A percentile compares a stretch with the other conserved stretches of the same genome.
Conservation (phyloP, 2,329 filamentous ascomycete species). For the Ceratocystis papillata region DNA sequence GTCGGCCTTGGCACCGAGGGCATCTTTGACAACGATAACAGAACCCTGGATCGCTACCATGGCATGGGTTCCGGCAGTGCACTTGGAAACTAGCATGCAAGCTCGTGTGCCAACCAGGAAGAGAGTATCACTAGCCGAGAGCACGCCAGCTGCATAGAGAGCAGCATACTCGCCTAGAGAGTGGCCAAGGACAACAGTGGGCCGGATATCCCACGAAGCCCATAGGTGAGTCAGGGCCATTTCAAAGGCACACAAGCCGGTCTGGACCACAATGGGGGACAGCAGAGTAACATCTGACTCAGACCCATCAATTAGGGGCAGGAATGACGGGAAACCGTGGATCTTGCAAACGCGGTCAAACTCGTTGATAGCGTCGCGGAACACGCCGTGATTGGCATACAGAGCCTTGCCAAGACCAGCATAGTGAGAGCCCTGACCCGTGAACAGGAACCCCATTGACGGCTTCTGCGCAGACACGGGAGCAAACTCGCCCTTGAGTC, state of each 20-base stretch:
- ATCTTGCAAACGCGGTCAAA: slow-evolving; percentile 43
- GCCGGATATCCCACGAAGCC: slow-evolving; percentile 45
- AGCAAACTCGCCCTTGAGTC: slow-evolving; percentile 45
- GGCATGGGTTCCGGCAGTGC: slow-evolving; percentile 54
- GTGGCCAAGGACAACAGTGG: slow-evolving; percentile 47
- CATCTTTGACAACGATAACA: slow-evolving; percentile 43
- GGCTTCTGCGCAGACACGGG: slow-evolving; percentile 38
- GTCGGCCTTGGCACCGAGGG: slow-evolving; percentile 36
- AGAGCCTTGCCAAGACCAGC: slow-evolving; percentile 43
- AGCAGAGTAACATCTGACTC: slow-evolving; percentile 37
- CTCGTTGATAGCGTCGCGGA: slow-evolving; percentile 45
- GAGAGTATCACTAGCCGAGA: slow-evolving; percentile 60
- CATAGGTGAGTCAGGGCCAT: slow-evolving; percentile 48
- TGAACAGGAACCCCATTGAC: slow-evolving; percentile 43
- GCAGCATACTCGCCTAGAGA: slow-evolving; percentile 66
- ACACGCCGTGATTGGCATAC: slow-evolving; percentile 38
- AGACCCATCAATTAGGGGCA: slow-evolving; percentile 37
- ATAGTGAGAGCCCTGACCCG: slow-evolving; percentile 47
- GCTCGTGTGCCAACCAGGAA: slow-evolving; percentile 60
- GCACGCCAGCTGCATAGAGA: slow-evolving; percentile 57
- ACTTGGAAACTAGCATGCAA: slow-evolving; percentile 52
- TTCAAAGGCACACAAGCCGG: slow-evolving; percentile 45
- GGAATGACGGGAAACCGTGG: slow-evolving; percentile 47
- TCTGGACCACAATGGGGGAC: slow-evolving; percentile 43
- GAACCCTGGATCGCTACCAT: slow-evolving; percentile 43